Evolutionary conservation across 495 filamentous ascomycete species (phyloP).

Genomic region (Podospora appendiculata): DNA sequence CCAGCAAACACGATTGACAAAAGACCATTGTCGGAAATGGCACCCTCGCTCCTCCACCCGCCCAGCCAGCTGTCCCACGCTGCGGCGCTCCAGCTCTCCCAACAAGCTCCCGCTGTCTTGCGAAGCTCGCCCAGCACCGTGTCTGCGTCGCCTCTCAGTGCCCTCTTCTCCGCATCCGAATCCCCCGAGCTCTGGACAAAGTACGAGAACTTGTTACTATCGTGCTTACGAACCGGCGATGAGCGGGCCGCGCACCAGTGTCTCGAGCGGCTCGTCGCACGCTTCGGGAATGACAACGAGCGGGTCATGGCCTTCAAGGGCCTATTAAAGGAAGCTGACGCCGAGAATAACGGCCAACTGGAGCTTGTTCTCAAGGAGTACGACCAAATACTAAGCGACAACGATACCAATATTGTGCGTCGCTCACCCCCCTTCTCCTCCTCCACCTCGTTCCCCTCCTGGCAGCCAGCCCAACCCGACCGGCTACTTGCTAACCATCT

Average conservation of each 20-base stretch:
- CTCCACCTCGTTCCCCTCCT: too few relatives aligned
- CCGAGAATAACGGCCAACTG: constrained; percentile 53
- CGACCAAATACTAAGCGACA: constrained; percentile 61
- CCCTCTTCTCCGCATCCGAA: constrained; percentile 52
- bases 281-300: constrained; percentile 79
- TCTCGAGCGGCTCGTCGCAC: constrained; percentile 62
- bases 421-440: not conserved
- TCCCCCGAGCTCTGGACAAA: constrained; percentile 68
- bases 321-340: constrained; percentile 77
- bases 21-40: constrained; percentile 23
- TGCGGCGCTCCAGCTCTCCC: constrained; percentile 61
- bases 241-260: constrained; percentile 66
- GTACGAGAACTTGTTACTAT: constrained; percentile 79
- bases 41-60: constrained; percentile 41
- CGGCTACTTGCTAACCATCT: constrained; percentile 11
- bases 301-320: constrained; percentile 75
- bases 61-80: constrained; percentile 40
- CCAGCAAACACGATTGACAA: not conserved
- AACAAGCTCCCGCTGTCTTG: constrained; percentile 68
- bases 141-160: constrained; percentile 42
- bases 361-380: constrained; percentile 67
- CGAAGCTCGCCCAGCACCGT: constrained; percentile 37
- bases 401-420: constrained; percentile 74
- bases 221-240: constrained; percentile 80
- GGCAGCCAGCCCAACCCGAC: not conserved